These are phyloP conservation scores for Exophiala sp. DNA, from an alignment of 2,329 filamentous ascomycete species.

Conservation along the genomic window DNA sequence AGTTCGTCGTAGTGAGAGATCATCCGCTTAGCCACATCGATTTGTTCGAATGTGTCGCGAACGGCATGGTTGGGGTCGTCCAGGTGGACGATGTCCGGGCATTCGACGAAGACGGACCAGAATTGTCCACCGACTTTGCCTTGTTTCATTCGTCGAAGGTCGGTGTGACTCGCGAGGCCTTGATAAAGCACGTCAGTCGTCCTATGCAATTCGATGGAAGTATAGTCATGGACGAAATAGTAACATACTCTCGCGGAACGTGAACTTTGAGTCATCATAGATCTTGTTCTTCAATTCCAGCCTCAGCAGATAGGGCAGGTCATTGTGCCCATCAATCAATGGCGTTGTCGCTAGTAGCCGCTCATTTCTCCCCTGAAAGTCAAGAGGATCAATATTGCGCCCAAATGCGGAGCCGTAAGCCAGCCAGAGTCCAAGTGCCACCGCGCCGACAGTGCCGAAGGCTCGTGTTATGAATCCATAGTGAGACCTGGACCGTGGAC, in stretches of 20 bases:
- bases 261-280: constrained; percentile 21
- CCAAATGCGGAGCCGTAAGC: not conserved
- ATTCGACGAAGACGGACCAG: constrained; percentile 33
- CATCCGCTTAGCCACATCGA: constrained; percentile 30
- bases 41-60: constrained; percentile 31
- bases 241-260: constrained; percentile 1
- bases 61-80: constrained; percentile 7
- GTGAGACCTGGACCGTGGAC: not conserved
- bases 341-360: constrained; percentile 2
- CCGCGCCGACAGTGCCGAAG: not conserved
- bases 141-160: constrained; percentile 29
- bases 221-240: not conserved
- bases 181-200: constrained; percentile 13
- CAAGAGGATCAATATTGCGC: not conserved
- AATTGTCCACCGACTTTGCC: constrained; percentile 33
- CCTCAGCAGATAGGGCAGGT: constrained; percentile 32
- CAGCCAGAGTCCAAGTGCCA: not conserved
- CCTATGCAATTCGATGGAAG: too few species aligned
- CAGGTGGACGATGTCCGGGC: constrained; percentile 12
- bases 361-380: not conserved
- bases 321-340: constrained; percentile 36
- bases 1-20: constrained; percentile 27
- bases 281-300: constrained; percentile 31
- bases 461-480: not conserved
- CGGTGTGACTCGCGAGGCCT: constrained; percentile 29